Base-by-base conservation (phyloP, 331 rosid species). In the Rhamnella rubrinervis region DNA sequence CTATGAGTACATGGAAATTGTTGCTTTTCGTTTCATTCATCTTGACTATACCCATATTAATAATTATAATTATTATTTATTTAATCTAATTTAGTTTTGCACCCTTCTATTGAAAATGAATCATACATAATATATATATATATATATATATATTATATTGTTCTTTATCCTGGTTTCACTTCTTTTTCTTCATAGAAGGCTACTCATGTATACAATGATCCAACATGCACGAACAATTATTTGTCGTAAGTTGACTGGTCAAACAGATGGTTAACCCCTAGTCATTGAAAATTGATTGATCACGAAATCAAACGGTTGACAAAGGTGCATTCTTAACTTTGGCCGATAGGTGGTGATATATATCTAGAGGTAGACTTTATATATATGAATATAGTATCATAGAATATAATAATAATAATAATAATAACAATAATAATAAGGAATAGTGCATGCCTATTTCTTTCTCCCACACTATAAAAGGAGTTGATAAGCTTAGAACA, bases 401-500 rank as follows among this genome's bases (percentile, higher is more conserved):
- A 8, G 6, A 12, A 3, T 7, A n/a, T 63, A 5, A 39, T 37
- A 26, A 61, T 55, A 41, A 44, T 14, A 67, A 20, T 8, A 39
- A 66, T 35, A 41, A 39, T 55, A 72, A 9, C 0, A 9, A 44
- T 44, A 9, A 44, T 11, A 44, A 11, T 12, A 9, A 44, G 11
- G 35, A 44, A 44, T 12, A 57, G 55, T 64, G 83, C 55, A 50
- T 50, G 74, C 28, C 8, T n/a, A n/a, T n/a, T n/a, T n/a, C n/a
- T n/a, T 56, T 3, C 53, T 5, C 46, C 52, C 16, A 21, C 16
- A 21, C 58, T 65, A 75, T 62, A 77, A 67, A 73, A 74, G 61
- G 68, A 68, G 61, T 62, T 59, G 76, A 31, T 50, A 50, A 71
- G 79, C 79, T 69, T 68, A 26, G 68, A 17, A 40, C 28, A 67